Evolutionary conservation across 371 early-diverging fungal genomes (phyloP).

Genomic region (Chytridium lagenaria): DNA sequence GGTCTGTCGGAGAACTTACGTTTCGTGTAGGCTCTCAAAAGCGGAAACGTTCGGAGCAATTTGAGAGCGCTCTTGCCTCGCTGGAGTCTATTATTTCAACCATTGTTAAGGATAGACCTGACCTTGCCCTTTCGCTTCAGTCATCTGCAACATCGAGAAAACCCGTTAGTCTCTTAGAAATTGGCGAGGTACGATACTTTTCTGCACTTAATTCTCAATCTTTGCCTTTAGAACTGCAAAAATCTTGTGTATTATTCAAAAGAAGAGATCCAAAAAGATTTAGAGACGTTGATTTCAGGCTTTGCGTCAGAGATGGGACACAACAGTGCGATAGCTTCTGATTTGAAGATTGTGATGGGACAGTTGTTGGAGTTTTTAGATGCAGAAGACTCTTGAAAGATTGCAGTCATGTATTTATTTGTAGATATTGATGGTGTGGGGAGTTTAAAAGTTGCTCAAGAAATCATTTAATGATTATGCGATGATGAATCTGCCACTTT

Average conservation of each 20-base stretch:
- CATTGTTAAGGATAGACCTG: neutral
- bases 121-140: neutral
- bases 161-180: neutral
- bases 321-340: neutral
- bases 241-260: neutral
- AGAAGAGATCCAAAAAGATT: neutral
- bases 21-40: neutral
- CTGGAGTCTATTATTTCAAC: neutral
- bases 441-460: neutral
- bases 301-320: neutral
- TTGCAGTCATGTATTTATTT: neutral
- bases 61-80: neutral
- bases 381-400: neutral
- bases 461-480: neutral
- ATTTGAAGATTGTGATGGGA: neutral
- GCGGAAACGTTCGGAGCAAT: neutral
- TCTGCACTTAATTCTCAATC: neutral
- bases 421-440: neutral
- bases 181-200: neutral
- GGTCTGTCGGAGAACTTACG: neutral
- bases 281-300: neutral
- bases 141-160: neutral
- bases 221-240: neutral
- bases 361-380: neutral
- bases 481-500: slow-evolving; percentile 21